Conservation (phyloP, 2,329 filamentous ascomycete genomes). For the Alternaria viburni region DNA sequence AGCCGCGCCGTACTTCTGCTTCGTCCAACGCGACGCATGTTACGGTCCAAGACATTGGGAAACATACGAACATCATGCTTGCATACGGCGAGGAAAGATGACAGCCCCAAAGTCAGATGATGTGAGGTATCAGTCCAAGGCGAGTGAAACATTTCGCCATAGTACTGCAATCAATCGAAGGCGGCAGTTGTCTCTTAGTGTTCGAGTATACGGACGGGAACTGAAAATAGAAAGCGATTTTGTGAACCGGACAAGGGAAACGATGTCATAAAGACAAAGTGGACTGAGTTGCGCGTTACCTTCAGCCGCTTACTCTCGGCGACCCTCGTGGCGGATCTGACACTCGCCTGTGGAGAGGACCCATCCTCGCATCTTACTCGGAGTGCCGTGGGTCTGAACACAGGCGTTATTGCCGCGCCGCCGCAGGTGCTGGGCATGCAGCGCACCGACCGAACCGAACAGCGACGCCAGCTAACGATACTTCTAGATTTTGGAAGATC, state of each 20-base stretch:
- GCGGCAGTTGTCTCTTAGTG: neutral
- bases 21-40: neutral
- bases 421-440: neutral
- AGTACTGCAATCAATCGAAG: neutral
- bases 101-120: neutral
- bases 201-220: neutral
- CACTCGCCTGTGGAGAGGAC: neutral
- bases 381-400: neutral
- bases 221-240: neutral
- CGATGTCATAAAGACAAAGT: neutral
- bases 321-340: neutral
- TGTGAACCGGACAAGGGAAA: neutral
- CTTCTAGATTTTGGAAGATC: neutral
- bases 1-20: neutral
- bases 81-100: neutral
- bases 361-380: slow-evolving; percentile 1
- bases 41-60: neutral
- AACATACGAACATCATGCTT: neutral
- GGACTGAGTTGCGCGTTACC: neutral
- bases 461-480: neutral
- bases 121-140: no score
- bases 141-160: neutral
- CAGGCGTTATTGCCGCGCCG: neutral
- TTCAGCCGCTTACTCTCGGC: neutral
- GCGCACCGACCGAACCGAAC: neutral